These are phyloP conservation scores for Eucalyptus cloeziana DNA, from an alignment of 345 rosid genomes.

Conservation along the genomic window DNA sequence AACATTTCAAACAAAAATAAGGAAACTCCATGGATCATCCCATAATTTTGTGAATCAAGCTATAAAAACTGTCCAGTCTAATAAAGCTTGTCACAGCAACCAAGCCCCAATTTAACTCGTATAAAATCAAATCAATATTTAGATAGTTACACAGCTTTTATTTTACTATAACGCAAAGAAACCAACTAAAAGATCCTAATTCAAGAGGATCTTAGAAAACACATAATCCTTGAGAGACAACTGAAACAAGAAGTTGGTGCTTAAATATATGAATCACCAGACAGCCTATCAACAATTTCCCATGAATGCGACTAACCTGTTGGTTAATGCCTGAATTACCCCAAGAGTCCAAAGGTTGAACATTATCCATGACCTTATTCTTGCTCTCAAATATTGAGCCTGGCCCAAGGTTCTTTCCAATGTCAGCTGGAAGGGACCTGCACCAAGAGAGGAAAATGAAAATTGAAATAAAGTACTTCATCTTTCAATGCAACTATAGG, in stretches of 20 bases:
- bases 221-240: neutral
- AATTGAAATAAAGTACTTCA: neutral
- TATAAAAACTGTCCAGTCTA: neutral
- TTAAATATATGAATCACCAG: neutral
- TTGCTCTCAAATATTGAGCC: slow-evolving; percentile 41
- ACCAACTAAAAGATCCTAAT: neutral
- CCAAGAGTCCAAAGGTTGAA: slow-evolving; percentile 68
- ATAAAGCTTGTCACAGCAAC: neutral
- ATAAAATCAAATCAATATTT: neutral
- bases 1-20: neutral
- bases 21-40: neutral
- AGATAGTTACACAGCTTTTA: neutral
- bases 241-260: neutral
- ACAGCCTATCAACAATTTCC: neutral
- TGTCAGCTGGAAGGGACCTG: slow-evolving; percentile 1
- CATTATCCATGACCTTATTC: slow-evolving; percentile 47
- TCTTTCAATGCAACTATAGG: neutral
- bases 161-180: neutral
- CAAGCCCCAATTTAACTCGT: neutral
- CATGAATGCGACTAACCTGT: slow-evolving; percentile 32
- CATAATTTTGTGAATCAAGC: neutral
- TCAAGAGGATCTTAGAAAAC: neutral
- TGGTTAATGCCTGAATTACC: slow-evolving; percentile 48
- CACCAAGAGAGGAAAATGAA: neutral
- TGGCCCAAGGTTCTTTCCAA: slow-evolving; percentile 34